Evolutionary conservation across 176 grass and related monocot genomes (phyloP), one percentile per base, ranked within the genome.

Genomic region (Carex myosuroides): DNA sequence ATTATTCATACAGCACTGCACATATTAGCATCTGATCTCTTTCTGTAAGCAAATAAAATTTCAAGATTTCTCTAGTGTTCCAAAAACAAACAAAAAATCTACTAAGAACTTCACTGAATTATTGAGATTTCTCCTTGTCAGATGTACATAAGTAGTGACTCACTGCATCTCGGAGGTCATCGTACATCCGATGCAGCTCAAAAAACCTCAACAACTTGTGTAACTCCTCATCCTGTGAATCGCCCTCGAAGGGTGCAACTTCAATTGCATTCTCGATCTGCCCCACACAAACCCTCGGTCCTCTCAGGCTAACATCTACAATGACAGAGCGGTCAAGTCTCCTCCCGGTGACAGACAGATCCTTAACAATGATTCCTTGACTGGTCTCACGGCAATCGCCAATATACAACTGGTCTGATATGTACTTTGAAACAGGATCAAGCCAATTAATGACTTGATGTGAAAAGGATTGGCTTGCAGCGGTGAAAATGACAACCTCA

Each of bases 401-500:
- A 8, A 59, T 37, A 62, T 24, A 81, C 21, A 81, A 44, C 8
- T 24, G 79, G 10, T 81, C 57, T 24, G 79, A 81, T 81, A 81
- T 81, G 57, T 57, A 63, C 57, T 81, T 44, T 14, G 32, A 37
- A 62, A 20, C 11, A 5, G 54, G 79, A 8, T 81, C 79, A 44
- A 81, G 79, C 79, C 79, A 81, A 81, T 61, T 30, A 18, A 81
- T 39, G 57, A 81, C 13, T 62, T 61, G 8, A 35, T 21, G 17
- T n/a, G 79, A 57, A 22, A 61, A 44, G 59, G 48, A 3, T 44
- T 5, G 30, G 16, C 30, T 17, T 22, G n/a, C 20, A 16, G 56
- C 30, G 6, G 79, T 63, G 79, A 81, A 81, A 35, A 81, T 81
- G 13, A 81, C 79, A 60, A 81, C 59, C 35, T 81, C 79, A 62